Evolutionary conservation across 805 yeast genomes (phyloP).

Genomic region (Tetrapisispora taiwanensis): DNA sequence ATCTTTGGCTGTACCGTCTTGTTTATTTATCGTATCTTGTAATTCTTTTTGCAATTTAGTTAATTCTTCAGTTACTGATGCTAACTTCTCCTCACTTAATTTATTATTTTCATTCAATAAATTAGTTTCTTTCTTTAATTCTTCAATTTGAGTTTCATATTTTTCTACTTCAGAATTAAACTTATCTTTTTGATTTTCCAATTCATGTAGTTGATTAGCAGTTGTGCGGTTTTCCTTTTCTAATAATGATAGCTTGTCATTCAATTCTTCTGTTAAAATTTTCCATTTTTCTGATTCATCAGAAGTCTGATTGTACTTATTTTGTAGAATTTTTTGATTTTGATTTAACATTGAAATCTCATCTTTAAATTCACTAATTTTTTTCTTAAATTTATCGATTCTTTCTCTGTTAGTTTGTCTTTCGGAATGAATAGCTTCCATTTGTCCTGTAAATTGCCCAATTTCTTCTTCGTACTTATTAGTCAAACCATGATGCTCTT

Average conservation of each 20-base stretch:
- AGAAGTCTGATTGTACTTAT: conserved; percentile 16
- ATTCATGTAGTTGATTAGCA: background rate
- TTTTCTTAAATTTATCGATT: conserved; percentile 11
- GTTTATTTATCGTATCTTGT: conserved; percentile 2
- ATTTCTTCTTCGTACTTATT: conserved; percentile 8
- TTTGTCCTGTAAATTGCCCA: conserved; percentile 2
- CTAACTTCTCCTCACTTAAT: conserved; percentile 5
- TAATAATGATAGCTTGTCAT: background rate
- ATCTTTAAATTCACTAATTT: conserved; percentile 14
- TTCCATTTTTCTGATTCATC: conserved; percentile 10
- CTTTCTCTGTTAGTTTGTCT: conserved; percentile 7
- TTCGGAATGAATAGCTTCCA: conserved; percentile 5
- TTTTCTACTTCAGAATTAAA: background rate
- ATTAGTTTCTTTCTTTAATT: background rate
- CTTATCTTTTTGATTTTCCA: conserved; percentile 7
- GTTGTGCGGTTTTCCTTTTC: background rate
- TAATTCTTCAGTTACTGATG: conserved; percentile 3
- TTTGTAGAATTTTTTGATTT: conserved; percentile 21
- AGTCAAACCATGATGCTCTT: conserved; percentile 5
- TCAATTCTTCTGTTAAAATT: background rate
- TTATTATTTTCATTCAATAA: background rate
- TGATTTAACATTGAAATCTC: conserved; percentile 23
- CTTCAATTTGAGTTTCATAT: background rate
- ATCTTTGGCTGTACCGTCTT: conserved; percentile 1
- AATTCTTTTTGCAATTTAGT: conserved; percentile 3